Conservation (phyloP, 495 filamentous ascomycete species). For the Penicillium silybi region DNA sequence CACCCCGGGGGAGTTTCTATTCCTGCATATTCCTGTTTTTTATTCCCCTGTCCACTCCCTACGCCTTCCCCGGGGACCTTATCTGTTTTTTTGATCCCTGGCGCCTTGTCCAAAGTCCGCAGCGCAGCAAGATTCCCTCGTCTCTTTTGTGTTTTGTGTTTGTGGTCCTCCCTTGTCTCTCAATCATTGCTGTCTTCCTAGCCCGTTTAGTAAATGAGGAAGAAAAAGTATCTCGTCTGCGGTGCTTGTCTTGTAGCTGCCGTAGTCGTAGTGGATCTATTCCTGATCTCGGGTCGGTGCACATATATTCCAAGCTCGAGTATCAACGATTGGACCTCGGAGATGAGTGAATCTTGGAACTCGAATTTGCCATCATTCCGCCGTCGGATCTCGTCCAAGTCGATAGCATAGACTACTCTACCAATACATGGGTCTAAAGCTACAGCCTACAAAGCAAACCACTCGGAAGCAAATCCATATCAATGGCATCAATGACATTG, state of each 20-base stretch:
- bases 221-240: slow-evolving; percentile 32
- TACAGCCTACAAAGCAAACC: neutral
- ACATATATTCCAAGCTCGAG: no score
- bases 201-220: slow-evolving; percentile 37
- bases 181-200: slow-evolving; percentile 30
- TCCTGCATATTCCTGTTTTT: slow-evolving; percentile 20
- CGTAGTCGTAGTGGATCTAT: neutral
- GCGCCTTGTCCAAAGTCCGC: slow-evolving; percentile 42
- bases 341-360: no score
- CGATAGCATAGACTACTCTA: no score
- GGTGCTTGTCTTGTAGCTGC: neutral
- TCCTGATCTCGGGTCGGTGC: neutral
- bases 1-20: slow-evolving; percentile 1
- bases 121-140: slow-evolving; percentile 44
- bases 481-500: slow-evolving; percentile 9
- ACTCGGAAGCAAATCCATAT: slow-evolving; percentile 15
- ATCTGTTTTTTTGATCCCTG: slow-evolving; percentile 24
- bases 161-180: slow-evolving; percentile 28
- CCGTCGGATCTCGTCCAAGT: no score
- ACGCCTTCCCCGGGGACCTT: slow-evolving; percentile 13
- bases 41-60: slow-evolving; percentile 17
- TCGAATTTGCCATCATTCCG: no score
- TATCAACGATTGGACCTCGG: no score
- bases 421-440: neutral
- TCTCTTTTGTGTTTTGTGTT: slow-evolving; percentile 34